phyloP scores from a whole-genome alignment of 208 protist species.

The Wallacemonas sp. region DNA sequence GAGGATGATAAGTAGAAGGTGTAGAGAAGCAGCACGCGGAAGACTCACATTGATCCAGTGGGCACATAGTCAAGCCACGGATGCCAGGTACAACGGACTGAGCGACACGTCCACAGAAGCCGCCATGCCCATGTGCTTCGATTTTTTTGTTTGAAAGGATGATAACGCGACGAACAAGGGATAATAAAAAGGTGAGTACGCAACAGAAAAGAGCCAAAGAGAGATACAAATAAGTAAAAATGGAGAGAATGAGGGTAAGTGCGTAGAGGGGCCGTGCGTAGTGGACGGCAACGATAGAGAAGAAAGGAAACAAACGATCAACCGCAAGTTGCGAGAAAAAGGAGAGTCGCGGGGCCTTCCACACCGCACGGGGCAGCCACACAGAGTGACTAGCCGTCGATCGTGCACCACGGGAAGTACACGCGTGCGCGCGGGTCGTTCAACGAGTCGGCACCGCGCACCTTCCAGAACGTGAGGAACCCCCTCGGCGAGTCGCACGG shows the following conservation, averaged over 20 bases:
- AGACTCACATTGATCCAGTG: too few species aligned
- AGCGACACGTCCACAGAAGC: too few species aligned
- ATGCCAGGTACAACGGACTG: too few species aligned
- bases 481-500: slow-evolving; percentile 5
- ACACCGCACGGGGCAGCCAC: too few species aligned
- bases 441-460: neutral
- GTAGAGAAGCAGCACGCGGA: too few species aligned
- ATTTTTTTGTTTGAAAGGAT: too few species aligned
- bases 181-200: neutral
- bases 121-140: too few species aligned
- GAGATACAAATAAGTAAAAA: slow-evolving; percentile 20
- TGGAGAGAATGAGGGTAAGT: slow-evolving; percentile 15
- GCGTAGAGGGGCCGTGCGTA: slow-evolving; percentile 22
- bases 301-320: slow-evolving; percentile 6
- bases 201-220: neutral
- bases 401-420: slow-evolving; percentile 24
- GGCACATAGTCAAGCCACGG: too few species aligned
- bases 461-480: slow-evolving; percentile 31
- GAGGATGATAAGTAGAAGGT: too few species aligned
- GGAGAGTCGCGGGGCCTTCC: neutral
- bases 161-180: neutral
- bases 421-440: slow-evolving; percentile 6
- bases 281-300: too few species aligned
- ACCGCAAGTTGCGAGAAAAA: neutral
- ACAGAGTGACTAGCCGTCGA: slow-evolving; percentile 20